These are phyloP conservation scores for Cercospora janseana DNA, from an alignment of 2,329 filamentous ascomycete species.

Conservation along the genomic window DNA sequence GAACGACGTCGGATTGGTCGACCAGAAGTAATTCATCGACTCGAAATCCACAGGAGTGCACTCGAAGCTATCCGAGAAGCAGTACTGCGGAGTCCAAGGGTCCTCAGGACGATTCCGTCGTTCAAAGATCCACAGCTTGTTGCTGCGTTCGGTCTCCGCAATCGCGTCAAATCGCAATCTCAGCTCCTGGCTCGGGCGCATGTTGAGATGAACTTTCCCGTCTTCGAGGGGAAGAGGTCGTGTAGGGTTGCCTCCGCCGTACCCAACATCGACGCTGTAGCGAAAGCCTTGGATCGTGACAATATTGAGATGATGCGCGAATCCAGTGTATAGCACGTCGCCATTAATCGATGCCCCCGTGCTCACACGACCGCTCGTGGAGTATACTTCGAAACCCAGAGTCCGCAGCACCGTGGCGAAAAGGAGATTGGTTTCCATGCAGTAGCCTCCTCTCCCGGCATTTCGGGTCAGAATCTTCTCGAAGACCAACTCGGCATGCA, in stretches of 20 bases:
- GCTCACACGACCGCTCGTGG: conserved; percentile 42
- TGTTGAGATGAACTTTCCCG: conserved; percentile 34
- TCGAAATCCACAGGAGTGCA: conserved; percentile 61
- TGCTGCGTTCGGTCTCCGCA: conserved; percentile 21
- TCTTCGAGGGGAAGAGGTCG: conserved; percentile 57
- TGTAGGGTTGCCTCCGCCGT: conserved; percentile 62
- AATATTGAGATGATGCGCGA: conserved; percentile 46
- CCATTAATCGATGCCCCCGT: conserved; percentile 23
- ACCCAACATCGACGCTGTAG: conserved; percentile 62
- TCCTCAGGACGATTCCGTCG: conserved; percentile 23
- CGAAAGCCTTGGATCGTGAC: conserved; percentile 49
- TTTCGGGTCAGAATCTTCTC: conserved; percentile 50
- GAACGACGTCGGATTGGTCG: conserved; percentile 49
- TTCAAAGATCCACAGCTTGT: conserved; percentile 47
- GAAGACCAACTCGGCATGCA: conserved; percentile 52
- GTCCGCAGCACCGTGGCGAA: conserved; percentile 52
- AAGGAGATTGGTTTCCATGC: conserved; percentile 59
- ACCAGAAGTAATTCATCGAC: conserved; percentile 58
- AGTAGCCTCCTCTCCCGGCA: conserved; percentile 55
- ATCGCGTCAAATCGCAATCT: conserved; percentile 25
- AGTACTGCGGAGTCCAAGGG: conserved; percentile 61
- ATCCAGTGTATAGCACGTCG: conserved; percentile 23
- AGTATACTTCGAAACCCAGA: conserved; percentile 50
- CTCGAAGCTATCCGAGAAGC: conserved; percentile 61
- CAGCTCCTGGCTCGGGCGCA: conserved; percentile 13